A percentile compares a stretch with the other conserved stretches of the same genome.
Evolutionary conservation across 2,329 filamentous ascomycete species (phyloP).

Genomic region (Plenodomus lindquistii): DNA sequence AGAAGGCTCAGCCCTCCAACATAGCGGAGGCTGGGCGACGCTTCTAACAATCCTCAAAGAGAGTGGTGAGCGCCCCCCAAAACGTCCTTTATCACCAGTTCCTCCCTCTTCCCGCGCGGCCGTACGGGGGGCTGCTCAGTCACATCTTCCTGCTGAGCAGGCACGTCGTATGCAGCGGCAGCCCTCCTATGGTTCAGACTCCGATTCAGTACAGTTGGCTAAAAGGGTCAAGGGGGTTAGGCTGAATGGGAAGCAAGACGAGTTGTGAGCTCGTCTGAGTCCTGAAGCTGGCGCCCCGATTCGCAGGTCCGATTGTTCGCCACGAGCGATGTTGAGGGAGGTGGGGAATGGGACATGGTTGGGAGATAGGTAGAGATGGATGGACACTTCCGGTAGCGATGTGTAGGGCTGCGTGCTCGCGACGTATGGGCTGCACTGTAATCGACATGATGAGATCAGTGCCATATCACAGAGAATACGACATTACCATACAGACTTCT

Average conservation of each 20-base stretch:
- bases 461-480: neutral
- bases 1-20: constrained; percentile 80
- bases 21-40: constrained; percentile 91
- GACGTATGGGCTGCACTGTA: too few species aligned
- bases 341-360: neutral
- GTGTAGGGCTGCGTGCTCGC: constrained; percentile 2
- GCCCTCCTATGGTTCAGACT: constrained; percentile 48
- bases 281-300: constrained; percentile 18
- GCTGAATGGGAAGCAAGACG: constrained; percentile 44
- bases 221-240: constrained; percentile 68
- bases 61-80: constrained; percentile 94
- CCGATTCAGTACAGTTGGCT: constrained; percentile 64
- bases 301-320: constrained; percentile 21
- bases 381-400: constrained; percentile 1
- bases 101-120: constrained; percentile 35
- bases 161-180: constrained; percentile 24
- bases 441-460: neutral
- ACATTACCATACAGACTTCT: neutral
- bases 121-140: constrained; percentile 43
- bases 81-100: constrained; percentile 58
- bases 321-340: constrained; percentile 10
- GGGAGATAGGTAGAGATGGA: constrained; percentile 1
- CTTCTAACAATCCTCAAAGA: constrained; percentile 90
- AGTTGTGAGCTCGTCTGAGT: constrained; percentile 8
- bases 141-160: constrained; percentile 10